Evolutionary conservation across 164 flowering plant genomes (phyloP), one percentile per base, ranked within the genome.

Genomic region (Nymphaea thermarum): DNA sequence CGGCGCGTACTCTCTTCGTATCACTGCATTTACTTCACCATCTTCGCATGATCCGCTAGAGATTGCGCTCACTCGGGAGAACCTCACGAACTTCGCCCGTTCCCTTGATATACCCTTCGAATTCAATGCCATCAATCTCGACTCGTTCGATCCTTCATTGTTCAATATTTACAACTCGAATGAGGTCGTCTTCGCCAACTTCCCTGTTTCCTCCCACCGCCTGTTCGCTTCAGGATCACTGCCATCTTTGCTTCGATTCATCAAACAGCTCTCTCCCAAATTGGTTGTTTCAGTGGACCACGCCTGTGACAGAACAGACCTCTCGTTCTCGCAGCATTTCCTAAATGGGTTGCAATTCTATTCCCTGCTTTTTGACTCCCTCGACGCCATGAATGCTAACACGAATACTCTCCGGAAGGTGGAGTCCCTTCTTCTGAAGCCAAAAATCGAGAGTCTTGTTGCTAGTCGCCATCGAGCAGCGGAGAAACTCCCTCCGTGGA

Each of bases 281-380:
- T 82, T 91, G 68, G 78, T 91, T 25, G 93, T 91, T 3, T 84
- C 88, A 12, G 68, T 83, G 57, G 95, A 91, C 60, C 72, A 85
- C 68, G 91, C 91, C 3, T 84, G 83, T 67, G 87, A 88, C 11
- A 74, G 88, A 51, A 72, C 66, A 4, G 97, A 91, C 43, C 76
- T 86, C n/a, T 73, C 97, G 0, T 87, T 89, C 70, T 77, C 88
- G 7, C 82, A 83, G 11, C 87, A 87, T 60, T 65, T 87, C 15
- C 44, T 87, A 6, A 77, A 79, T 43, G 81, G 86, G 7, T 85
- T 87, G 47, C 83, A 87, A 12, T 82, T 85, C 16, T 79, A 80
- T 65, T 70, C 81, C 2, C 67, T 74, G 63, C 74, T 91, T 43
- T 67, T 91, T 15, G 95, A 91, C 66, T 89, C 95, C 0, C 78